Conservation (phyloP, 2,329 filamentous ascomycete genomes). For the Talaromyces sp. region DNA sequence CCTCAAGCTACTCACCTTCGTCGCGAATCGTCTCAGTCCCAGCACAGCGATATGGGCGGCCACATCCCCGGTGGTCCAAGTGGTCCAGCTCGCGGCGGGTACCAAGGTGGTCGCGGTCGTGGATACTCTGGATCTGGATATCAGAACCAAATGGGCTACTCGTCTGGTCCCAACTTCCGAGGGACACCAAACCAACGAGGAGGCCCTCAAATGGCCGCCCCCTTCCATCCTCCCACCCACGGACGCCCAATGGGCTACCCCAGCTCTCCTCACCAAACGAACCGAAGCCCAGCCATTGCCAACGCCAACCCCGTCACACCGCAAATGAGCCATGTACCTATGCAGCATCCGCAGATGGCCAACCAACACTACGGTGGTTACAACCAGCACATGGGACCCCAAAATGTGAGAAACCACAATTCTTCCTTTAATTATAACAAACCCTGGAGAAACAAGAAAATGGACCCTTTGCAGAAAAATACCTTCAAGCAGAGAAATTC, state of each 20-base stretch:
- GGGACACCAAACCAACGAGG: constrained; percentile 52
- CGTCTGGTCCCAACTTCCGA: constrained; percentile 55
- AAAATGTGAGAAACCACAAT: constrained; percentile 59
- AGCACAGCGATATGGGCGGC: constrained; percentile 70
- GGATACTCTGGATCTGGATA: constrained; percentile 55
- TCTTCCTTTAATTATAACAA: constrained; percentile 24
- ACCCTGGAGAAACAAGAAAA: constrained; percentile 31
- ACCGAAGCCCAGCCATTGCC: constrained; percentile 64
- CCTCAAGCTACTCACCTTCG: constrained; percentile 75
- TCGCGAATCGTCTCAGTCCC: constrained; percentile 81
- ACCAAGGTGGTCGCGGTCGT: constrained; percentile 56
- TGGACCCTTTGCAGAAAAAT: constrained; percentile 12
- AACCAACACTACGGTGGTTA: constrained; percentile 60
- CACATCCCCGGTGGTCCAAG: constrained; percentile 51
- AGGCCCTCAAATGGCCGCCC: constrained; percentile 52
- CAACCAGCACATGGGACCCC: constrained; percentile 56
- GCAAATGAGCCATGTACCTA: constrained; percentile 69
- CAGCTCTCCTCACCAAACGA: constrained; percentile 65
- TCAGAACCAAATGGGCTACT: constrained; percentile 54
- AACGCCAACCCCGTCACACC: constrained; percentile 68
- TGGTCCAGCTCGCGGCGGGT: constrained; percentile 56
- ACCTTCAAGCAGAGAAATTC: constrained; percentile 33
- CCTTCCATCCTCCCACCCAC: constrained; percentile 50
- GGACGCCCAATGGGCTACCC: constrained; percentile 51
- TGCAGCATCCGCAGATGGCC: constrained; percentile 62